These are phyloP conservation scores for Cladosporium sp. DNA, from an alignment of 2,329 filamentous ascomycete genomes.

Conservation along the genomic window DNA sequence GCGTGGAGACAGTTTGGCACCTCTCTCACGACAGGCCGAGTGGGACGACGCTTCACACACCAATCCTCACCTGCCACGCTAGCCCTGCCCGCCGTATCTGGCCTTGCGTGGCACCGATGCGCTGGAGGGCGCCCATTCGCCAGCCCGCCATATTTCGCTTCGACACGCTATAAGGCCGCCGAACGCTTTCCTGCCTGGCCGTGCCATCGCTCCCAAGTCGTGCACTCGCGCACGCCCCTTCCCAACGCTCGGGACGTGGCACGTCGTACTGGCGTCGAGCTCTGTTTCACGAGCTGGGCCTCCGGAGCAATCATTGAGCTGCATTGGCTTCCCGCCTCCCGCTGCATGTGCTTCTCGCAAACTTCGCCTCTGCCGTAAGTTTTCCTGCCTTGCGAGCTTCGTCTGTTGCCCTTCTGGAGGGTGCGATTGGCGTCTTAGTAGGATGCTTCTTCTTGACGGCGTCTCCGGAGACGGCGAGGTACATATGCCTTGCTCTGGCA, in stretches of 20 bases:
- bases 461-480: no score
- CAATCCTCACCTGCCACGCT: conserved; percentile 5
- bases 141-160: conserved; percentile 4
- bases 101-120: neutral
- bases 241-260: conserved; percentile 10
- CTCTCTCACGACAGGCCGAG: neutral
- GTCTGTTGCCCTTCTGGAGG: no score
- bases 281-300: neutral
- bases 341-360: neutral
- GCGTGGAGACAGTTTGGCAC: neutral
- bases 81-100: neutral
- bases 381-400: neutral
- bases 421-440: no score
- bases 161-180: neutral
- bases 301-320: conserved; percentile 7
- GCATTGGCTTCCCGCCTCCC: neutral
- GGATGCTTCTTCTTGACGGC: no score
- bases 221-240: neutral
- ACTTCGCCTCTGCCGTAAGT: conserved; percentile 5
- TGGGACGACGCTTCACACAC: neutral
- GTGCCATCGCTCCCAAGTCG: no score
- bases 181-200: neutral
- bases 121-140: conserved; percentile 1
- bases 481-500: neutral
- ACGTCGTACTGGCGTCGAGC: conserved; percentile 4